Evolutionary conservation across 495 filamentous ascomycete species (phyloP), one percentile per base, ranked within the genome.

Genomic region (Podospora comata): DNA sequence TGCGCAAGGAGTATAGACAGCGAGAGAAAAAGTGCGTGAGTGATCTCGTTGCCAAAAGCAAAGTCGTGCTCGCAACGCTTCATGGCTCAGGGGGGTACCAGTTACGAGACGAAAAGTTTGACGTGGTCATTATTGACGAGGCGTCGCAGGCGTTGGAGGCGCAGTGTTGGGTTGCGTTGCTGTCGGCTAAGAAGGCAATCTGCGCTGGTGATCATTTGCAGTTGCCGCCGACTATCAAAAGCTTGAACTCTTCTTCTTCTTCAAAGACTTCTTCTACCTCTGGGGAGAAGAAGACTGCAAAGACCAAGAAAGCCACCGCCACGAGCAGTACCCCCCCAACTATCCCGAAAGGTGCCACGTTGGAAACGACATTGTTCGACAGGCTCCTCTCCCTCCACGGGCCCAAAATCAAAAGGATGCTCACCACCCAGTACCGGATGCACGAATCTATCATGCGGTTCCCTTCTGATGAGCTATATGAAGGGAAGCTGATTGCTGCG

Each of bases 371-470:
- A 0, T 82, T 99, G 5, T 99, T 99, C 76, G 94, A 97, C 75
- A 85, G 95, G 27, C 82, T 99, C 20, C 84, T 99, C 20, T 83
- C 82, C 5, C 81, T 97, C 2, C 92, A 99, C 74, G 96, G 95
- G 1, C 78, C 88, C 3, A 81, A 79, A 0, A 92, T 99, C 78
- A 99, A 98, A 81, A 83, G 90, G 27, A 95, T 97, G 90, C 85
- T 98, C 13, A 97, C 92, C n/a, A 97, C 92, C 2, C 95, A 99
- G 80, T 99, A 99, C 78, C 91, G 95, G 9, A 99, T 99, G 95
- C 94, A 99, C 77, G 89, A 92, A 73, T 85, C 83, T 62, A 98
- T 99, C 74, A 98, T 97, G 95, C 82, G 85, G 53, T 98, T 97
- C 76, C 94, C 96, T 0, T 97, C 94, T 0, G 83, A 89, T 63